Evolutionary conservation across 495 filamentous ascomycete species (phyloP), one percentile per base, ranked within the genome.

Genomic region (Penicillium pulvis): DNA sequence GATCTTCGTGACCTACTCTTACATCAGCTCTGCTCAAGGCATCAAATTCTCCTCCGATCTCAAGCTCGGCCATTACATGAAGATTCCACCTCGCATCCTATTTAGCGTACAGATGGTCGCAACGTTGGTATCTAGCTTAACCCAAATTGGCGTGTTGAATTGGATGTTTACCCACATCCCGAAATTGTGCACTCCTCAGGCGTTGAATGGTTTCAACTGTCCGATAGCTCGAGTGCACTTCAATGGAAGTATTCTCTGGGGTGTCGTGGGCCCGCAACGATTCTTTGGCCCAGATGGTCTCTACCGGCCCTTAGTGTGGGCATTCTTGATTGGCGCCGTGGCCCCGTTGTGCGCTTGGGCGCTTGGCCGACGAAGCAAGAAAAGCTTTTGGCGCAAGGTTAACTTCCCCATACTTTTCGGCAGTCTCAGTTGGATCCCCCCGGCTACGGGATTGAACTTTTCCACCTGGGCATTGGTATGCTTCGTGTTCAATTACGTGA

Each of bases 31-130:
- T 16, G 74, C 74, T 8, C 82, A 84, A 60, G 82, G 79, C 23
- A 78, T 84, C 54, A 72, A 71, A 36, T 84, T 78, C 51, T 72
- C 73, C 14, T 69, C 71, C 23, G 80, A 83, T 50, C 62, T 83
- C 1, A 82, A 96, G 68, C 83, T 95, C 0, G 92, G 92, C 30
- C 89, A 93, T 67, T 95, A 96, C 70, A 93, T 95, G 90, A 95
- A 96, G 71, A 92, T 96, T 51, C 91, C 92, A 17, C 90, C 91
- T 0, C 85, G 88, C 12, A 70, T 72, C 23, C 61, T 96, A 9
- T 96, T 95, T 73, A 74, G 76, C 6, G 88, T 93, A 4, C 92
- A 96, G 62, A 87, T 94, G 78, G 79, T 87, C 35, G 90, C 91
- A 26, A 93, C 90, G 1, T 75, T 91, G 55, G 77, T 95, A 17